phyloP scores from a whole-genome alignment of 306 rosid species.

The Begonia loranthoides region DNA sequence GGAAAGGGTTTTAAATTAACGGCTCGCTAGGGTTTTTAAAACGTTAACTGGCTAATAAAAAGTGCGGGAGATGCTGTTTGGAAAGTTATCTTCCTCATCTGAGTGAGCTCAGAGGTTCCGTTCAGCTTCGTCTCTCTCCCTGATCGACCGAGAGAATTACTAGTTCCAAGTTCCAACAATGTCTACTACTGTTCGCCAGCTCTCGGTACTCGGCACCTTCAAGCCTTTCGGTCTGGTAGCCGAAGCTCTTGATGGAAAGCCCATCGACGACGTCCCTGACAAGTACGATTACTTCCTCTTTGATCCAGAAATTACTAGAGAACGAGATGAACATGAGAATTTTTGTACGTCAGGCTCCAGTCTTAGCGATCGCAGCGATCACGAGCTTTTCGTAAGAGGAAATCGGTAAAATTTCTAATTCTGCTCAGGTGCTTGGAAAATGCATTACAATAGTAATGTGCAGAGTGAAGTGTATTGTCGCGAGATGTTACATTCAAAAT shows the following conservation, averaged over 20 bases:
- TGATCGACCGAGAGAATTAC: background rate
- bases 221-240: slow-evolving; percentile 91
- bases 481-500: background rate
- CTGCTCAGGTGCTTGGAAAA: slow-evolving; percentile 9
- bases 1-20: no score
- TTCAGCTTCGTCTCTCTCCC: background rate
- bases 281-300: slow-evolving; percentile 79
- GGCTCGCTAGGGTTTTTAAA: no score
- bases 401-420: slow-evolving; percentile 40
- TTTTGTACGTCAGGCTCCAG: slow-evolving; percentile 37
- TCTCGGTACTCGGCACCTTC: slow-evolving; percentile 84
- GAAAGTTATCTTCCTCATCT: background rate
- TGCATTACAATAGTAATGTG: slow-evolving; percentile 1
- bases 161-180: slow-evolving; percentile 6
- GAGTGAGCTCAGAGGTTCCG: background rate
- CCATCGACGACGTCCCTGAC: slow-evolving; percentile 34
- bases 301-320: slow-evolving; percentile 58
- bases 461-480: background rate
- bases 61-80: slow-evolving; percentile 17
- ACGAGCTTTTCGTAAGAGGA: slow-evolving; percentile 77
- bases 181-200: slow-evolving; percentile 54
- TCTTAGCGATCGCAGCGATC: slow-evolving; percentile 46
- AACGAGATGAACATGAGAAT: slow-evolving; percentile 40
- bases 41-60: slow-evolving; percentile 1
- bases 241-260: slow-evolving; percentile 83